Evolutionary conservation across 192 early-diverging fungal genomes (phyloP).

Genomic region (Spinellus fusiger): DNA sequence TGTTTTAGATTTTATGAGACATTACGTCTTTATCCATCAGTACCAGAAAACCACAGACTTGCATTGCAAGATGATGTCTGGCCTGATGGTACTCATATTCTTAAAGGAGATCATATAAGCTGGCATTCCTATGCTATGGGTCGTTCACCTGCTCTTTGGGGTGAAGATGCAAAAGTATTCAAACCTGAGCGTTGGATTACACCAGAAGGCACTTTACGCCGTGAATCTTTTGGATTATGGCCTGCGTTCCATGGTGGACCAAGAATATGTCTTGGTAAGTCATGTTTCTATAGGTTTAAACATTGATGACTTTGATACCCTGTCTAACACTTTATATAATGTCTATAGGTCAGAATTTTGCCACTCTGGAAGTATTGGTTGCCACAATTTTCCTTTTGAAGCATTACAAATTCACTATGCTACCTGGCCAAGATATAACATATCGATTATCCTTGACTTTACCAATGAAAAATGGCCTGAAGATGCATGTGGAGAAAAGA

Average conservation of each 20-base stretch:
- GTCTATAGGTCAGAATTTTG: slow-evolving; percentile 33
- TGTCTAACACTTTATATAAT: background rate
- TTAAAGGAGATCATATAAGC: slow-evolving; percentile 40
- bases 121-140: slow-evolving; percentile 51
- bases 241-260: slow-evolving; percentile 57
- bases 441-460: slow-evolving; percentile 22
- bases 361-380: slow-evolving; percentile 39
- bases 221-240: slow-evolving; percentile 39
- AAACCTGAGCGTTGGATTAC: slow-evolving; percentile 62
- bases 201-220: slow-evolving; percentile 22
- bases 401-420: slow-evolving; percentile 32
- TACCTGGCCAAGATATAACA: slow-evolving; percentile 26
- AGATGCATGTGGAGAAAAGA: too few relatives aligned
- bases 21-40: slow-evolving; percentile 59
- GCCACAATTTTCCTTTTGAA: slow-evolving; percentile 32
- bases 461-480: slow-evolving; percentile 28
- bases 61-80: slow-evolving; percentile 50
- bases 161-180: slow-evolving; percentile 55
- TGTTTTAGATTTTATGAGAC: slow-evolving; percentile 40
- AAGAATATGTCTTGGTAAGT: slow-evolving; percentile 17
- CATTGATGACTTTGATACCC: background rate
- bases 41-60: slow-evolving; percentile 53
- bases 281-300: background rate
- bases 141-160: slow-evolving; percentile 52
- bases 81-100: slow-evolving; percentile 52